Percentiles rank a stretch among this genome's conserved stretches.
Evolutionary conservation across 805 yeast genomes (phyloP).

Genomic region (Ogataea glucozyma): DNA sequence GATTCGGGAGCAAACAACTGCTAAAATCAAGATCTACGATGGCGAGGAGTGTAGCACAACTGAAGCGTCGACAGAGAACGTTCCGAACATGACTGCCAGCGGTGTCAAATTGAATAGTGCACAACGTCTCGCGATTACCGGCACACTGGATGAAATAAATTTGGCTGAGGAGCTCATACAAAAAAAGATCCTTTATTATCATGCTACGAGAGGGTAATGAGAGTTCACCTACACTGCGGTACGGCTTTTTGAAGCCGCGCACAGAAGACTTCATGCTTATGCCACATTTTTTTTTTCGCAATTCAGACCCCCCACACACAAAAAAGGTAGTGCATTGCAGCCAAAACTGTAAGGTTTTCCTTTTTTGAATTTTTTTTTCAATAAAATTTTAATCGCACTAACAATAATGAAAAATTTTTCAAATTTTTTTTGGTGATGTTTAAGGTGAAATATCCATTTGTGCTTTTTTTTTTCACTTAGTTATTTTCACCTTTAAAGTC

Average conservation of each 20-base stretch:
- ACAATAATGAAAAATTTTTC: constrained; percentile 11
- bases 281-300: neutral
- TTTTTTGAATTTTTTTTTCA: constrained; percentile 9
- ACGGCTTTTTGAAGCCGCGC: constrained; percentile 3
- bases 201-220: constrained; percentile 17
- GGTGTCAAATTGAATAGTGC: constrained; percentile 4
- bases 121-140: constrained; percentile 20
- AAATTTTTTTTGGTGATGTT: constrained; percentile 7
- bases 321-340: constrained; percentile 3
- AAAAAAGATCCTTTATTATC: constrained; percentile 13
- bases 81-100: neutral
- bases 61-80: neutral
- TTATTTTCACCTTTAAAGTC: neutral
- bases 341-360: constrained; percentile 5
- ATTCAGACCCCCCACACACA: constrained; percentile 3
- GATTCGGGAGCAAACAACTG: constrained; percentile 37
- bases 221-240: too few relatives aligned
- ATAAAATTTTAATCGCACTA: neutral
- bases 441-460: constrained; percentile 3
- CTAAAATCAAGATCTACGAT: constrained; percentile 42
- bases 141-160: constrained; percentile 13
- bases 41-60: constrained; percentile 12
- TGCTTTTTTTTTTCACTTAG: constrained; percentile 4
- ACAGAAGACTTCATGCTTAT: constrained; percentile 4
- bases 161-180: constrained; percentile 16